A percentile compares a stretch with the other conserved stretches of the same genome.
Conservation (phyloP, 768 basidiomycete genomes). For the Termitomyces heimii region DNA sequence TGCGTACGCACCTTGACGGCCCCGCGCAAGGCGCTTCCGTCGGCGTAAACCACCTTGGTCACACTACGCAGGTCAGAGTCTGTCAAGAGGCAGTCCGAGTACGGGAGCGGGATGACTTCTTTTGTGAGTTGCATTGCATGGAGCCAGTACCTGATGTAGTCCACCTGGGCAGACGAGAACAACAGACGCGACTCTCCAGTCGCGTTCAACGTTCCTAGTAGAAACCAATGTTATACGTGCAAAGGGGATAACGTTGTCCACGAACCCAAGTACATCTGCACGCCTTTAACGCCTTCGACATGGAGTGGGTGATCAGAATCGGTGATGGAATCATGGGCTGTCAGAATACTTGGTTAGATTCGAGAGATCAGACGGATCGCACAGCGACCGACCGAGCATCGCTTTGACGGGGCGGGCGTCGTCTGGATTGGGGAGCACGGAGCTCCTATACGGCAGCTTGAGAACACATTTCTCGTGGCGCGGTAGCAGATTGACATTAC, state of each 20-base stretch:
- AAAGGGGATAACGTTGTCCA: neutral
- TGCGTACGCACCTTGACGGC: constrained; percentile 47
- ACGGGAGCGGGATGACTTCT: constrained; percentile 63
- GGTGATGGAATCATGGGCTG: constrained; percentile 62
- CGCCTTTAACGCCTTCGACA: constrained; percentile 54
- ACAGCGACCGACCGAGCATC: constrained; percentile 37
- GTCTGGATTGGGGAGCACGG: constrained; percentile 48
- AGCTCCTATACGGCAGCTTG: constrained; percentile 38
- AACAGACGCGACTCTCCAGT: constrained; percentile 75
- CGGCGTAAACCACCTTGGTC: constrained; percentile 50
- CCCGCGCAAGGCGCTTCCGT: constrained; percentile 47
- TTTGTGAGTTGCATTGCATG: constrained; percentile 66
- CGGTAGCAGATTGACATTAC: constrained; percentile 26
- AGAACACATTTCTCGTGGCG: neutral
- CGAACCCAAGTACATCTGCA: constrained; percentile 66
- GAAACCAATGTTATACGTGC: neutral
- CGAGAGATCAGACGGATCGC: neutral
- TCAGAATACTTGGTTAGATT: neutral
- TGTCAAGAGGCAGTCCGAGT: constrained; percentile 70
- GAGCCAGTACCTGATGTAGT: constrained; percentile 82
- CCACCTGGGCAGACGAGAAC: constrained; percentile 79
- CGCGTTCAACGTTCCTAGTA: constrained; percentile 48
- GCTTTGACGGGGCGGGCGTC: constrained; percentile 65
- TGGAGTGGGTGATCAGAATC: constrained; percentile 70
- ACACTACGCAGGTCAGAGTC: constrained; percentile 50